Conservation (phyloP, 352 stramenopile genomes). For the Saprolegnia parasitica region DNA sequence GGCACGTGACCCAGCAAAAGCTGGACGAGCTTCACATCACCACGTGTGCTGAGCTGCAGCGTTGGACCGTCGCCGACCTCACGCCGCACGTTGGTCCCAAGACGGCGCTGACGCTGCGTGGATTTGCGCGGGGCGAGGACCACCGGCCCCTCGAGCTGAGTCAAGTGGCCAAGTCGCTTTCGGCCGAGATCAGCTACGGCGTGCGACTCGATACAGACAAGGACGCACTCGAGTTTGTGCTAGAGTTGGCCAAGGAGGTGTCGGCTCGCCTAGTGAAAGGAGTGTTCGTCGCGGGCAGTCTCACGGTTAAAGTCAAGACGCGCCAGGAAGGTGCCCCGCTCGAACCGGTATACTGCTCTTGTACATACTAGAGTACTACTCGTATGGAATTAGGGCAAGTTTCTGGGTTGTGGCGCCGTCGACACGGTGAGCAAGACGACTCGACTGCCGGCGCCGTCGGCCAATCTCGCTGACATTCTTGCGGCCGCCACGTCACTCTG, state of each 20-base stretch:
- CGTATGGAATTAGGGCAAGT: slow-evolving; percentile 70
- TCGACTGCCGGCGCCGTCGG: slow-evolving; percentile 48
- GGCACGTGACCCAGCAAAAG: slow-evolving; percentile 49
- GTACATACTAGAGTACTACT: too few species aligned
- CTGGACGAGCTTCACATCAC: slow-evolving; percentile 63
- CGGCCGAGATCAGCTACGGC: slow-evolving; percentile 90
- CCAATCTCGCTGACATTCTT: slow-evolving; percentile 50
- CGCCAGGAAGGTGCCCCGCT: slow-evolving; percentile 54
- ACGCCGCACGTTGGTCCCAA: slow-evolving; percentile 59
- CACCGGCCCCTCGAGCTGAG: slow-evolving; percentile 56
- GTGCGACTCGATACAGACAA: slow-evolving; percentile 82
- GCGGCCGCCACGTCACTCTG: slow-evolving; percentile 55
- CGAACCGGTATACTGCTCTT: slow-evolving; percentile 50
- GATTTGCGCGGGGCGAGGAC: slow-evolving; percentile 76
- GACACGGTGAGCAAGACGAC: slow-evolving; percentile 83
- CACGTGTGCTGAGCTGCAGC: slow-evolving; percentile 55
- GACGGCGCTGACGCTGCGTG: slow-evolving; percentile 62
- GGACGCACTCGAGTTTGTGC: slow-evolving; percentile 77
- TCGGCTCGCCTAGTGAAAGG: slow-evolving; percentile 52
- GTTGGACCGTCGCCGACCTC: slow-evolving; percentile 49
- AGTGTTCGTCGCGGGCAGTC: slow-evolving; percentile 48
- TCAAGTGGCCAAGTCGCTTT: slow-evolving; percentile 83
- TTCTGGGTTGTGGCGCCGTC: slow-evolving; percentile 81
- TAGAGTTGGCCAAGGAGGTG: slow-evolving; percentile 71
- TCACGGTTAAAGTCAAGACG: slow-evolving; percentile 86